phyloP scores from a whole-genome alignment of 192 early-diverging fungal species.

The Bifiguratus adelaidae region DNA sequence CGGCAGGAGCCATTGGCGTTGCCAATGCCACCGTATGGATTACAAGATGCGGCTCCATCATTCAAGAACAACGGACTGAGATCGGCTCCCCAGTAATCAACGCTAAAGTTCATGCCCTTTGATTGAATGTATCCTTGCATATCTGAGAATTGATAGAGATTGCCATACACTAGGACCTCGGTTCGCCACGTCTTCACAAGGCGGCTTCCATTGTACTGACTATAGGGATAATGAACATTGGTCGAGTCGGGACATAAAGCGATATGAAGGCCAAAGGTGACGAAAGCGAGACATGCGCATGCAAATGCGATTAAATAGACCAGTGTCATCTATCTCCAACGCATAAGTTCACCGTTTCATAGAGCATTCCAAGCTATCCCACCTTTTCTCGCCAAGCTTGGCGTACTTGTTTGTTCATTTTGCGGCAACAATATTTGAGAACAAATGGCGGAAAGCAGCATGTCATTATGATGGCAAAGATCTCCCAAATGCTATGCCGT shows the following conservation, averaged over 20 bases:
- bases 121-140: not conserved
- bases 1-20: conserved; percentile 1
- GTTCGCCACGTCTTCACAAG: not conserved
- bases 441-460: conserved; percentile 1
- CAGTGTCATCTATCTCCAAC: conserved; percentile 67
- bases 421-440: not conserved
- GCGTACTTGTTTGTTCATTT: conserved; percentile 29
- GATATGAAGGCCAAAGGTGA: conserved; percentile 1
- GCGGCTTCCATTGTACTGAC: too few species aligned
- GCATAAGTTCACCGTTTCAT: too few species aligned
- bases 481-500: too few species aligned
- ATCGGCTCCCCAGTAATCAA: not conserved
- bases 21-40: not conserved
- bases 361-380: too few species aligned
- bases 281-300: conserved; percentile 27
- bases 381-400: conserved; percentile 94
- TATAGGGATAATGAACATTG: not conserved
- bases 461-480: not conserved
- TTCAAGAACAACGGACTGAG: not conserved
- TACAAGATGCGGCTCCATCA: conserved; percentile 7
- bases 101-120: not conserved
- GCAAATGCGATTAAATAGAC: conserved; percentile 67
- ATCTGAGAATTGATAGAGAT: not conserved
- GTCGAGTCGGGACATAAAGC: not conserved
- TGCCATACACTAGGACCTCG: conserved; percentile 1